Evolutionary conservation across 1,139 yeast genomes (phyloP), one percentile per base, ranked within the genome.

Genomic region (Hemisphaericaspora xylanilytica): DNA sequence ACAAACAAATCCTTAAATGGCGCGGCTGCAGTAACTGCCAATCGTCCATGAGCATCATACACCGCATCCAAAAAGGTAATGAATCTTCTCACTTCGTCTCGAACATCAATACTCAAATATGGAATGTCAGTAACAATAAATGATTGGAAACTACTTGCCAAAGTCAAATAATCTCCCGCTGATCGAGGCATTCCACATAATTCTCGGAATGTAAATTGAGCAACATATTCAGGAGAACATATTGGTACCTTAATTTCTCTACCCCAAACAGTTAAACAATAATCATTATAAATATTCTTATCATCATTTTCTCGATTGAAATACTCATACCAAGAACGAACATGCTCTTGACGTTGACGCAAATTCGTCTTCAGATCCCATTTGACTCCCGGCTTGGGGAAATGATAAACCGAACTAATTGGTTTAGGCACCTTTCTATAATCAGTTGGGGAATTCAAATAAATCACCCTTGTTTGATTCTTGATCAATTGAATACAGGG

Each of bases 41-140:
- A 65, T 50, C 89, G 75, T 5, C 95, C 85, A 49, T 86, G 89
- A 43, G 83, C 83, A 59, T 92, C 97, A 59, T 92, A 92, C 1
- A 92, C 92, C 0, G 98, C 97, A 61, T 92, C 98, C 40, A 92
- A 65, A 52, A 92, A 90, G 0, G 96, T 92, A 55, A 92, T 92
- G 55, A 92, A 90, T 50, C 98, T 68, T 50, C 97, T 73, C 13
- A 90, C 88, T 47, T 83, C 76, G 54, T 92, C 97, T 49, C 96
- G 75, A 34, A 80, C 85, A 46, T 83, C 75, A 18, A 85, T 73
- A 14, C 95, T 81, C 48, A 92, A 65, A 47, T 81, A 81, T 4
- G 98, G 98, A 34, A 92, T 89, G 56, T 90, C 97, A 0, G 97
- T 89, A 31, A 92, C 73, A 11, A 92, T 80, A 50, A 90, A 85